Conservation (phyloP, 2,329 filamentous ascomycete species). For the Colletotrichum caudatum region DNA sequence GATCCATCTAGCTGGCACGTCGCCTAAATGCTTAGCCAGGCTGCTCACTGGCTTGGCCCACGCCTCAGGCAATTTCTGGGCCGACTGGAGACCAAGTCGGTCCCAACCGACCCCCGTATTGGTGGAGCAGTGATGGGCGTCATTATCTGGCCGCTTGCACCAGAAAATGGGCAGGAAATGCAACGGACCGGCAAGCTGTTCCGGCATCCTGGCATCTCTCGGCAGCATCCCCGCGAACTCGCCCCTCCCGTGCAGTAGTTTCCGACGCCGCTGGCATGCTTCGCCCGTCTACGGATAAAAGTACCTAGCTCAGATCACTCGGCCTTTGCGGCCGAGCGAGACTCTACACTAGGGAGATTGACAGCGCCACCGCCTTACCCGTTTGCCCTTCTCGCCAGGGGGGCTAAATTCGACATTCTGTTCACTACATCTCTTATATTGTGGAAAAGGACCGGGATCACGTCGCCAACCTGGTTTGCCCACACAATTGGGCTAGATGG, state of each 20-base stretch:
- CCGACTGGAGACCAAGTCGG: conserved; percentile 19
- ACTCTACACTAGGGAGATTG: conserved; percentile 17
- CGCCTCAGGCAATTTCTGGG: not conserved
- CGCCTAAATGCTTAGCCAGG: conserved; percentile 40
- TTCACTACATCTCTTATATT: not conserved
- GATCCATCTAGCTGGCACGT: conserved; percentile 29
- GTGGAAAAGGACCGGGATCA: conserved; percentile 17
- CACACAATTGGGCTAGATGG: conserved; percentile 14
- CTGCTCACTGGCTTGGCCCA: conserved; percentile 4
- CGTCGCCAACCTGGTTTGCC: conserved; percentile 1
- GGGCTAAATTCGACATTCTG: conserved; percentile 10
- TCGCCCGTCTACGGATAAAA: not conserved
- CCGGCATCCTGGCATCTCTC: conserved; percentile 23
- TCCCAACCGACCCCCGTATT: conserved; percentile 10
- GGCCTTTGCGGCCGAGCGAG: not conserved
- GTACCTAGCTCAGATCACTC: not conserved
- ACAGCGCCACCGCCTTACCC: conserved; percentile 31
- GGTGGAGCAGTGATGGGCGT: conserved; percentile 25
- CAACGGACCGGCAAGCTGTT: conserved; percentile 36
- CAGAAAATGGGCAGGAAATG: conserved; percentile 19
- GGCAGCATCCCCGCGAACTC: conserved; percentile 15
- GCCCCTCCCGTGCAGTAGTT: conserved; percentile 6
- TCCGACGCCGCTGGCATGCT: not conserved
- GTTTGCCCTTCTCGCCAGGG: conserved; percentile 1
- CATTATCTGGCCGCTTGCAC: conserved; percentile 28